Evolutionary conservation across 208 protist genomes (phyloP).

Genomic region (Naegleria gruberi): DNA sequence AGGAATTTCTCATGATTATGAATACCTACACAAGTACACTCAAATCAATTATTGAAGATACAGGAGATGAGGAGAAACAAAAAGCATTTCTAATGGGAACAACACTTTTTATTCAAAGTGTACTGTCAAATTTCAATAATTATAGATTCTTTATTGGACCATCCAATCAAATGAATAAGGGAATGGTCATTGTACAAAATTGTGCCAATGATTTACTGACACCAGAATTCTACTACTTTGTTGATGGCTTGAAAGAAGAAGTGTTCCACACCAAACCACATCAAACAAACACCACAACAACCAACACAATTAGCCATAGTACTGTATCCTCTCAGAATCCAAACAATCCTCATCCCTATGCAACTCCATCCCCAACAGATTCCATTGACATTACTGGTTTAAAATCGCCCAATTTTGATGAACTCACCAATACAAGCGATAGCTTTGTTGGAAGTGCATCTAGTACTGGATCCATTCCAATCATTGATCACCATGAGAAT

Average conservation of each 20-base stretch:
- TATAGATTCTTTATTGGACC: background rate
- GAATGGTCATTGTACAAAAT: background rate
- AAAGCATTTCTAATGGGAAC: background rate
- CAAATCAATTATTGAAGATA: background rate
- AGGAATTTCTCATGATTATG: background rate
- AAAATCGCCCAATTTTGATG: too few relatives aligned
- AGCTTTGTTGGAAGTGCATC: background rate
- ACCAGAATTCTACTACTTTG: background rate
- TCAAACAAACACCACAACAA: background rate
- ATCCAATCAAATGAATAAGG: background rate
- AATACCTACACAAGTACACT: background rate
- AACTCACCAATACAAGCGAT: too few relatives aligned
- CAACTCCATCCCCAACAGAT: too few relatives aligned
- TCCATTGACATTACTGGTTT: too few relatives aligned
- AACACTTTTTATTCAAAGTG: background rate
- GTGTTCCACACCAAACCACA: background rate
- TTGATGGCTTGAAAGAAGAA: background rate
- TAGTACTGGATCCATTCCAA: background rate
- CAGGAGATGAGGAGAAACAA: background rate
- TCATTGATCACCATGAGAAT: too few relatives aligned
- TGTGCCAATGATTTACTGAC: background rate
- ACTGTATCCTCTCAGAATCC: too few relatives aligned
- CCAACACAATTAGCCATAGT: too few relatives aligned
- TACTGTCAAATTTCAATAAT: background rate
- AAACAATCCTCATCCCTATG: too few relatives aligned